Conservation (phyloP, 257 asterid species). For the Verbena officinalis region DNA sequence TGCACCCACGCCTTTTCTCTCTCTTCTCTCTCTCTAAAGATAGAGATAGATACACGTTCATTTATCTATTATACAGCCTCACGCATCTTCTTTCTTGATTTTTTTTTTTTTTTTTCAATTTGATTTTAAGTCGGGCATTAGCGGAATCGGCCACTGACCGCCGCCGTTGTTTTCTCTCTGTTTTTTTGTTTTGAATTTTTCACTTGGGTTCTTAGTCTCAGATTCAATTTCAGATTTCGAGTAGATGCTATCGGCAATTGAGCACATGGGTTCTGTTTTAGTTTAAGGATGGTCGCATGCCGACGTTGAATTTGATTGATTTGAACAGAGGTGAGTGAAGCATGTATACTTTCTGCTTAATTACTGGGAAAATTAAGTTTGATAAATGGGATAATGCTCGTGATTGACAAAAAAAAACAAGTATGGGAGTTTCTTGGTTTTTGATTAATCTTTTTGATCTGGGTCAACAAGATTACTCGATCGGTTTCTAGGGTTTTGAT, state of each 20-base stretch:
- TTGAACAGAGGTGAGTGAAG: constrained; percentile 31
- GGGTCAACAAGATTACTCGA: constrained; percentile 34
- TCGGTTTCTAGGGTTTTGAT: constrained; percentile 41
- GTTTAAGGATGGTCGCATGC: constrained; percentile 34
- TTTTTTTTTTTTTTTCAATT: constrained; percentile 1
- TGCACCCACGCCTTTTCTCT: constrained; percentile 52
- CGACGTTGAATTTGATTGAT: constrained; percentile 43
- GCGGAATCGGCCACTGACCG: constrained; percentile 15
- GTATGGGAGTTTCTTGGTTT: background rate
- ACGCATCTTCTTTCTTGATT: background rate
- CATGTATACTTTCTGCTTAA: background rate
- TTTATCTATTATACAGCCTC: constrained; percentile 17
- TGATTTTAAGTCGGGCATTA: background rate
- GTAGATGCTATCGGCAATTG: background rate
- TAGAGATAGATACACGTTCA: constrained; percentile 13
- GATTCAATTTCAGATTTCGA: constrained; percentile 28
- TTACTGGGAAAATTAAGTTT: background rate
- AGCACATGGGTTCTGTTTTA: constrained; percentile 22
- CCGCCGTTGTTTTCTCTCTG: constrained; percentile 8
- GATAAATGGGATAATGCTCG: background rate
- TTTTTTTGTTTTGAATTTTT: background rate
- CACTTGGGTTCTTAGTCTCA: background rate
- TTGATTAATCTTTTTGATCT: constrained; percentile 31
- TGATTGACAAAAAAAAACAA: background rate
- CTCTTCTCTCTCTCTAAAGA: constrained; percentile 35